A percentile compares a stretch with the other conserved stretches of the same genome.
phyloP scores from a whole-genome alignment of 495 filamentous ascomycete genomes.

The Lasiosphaeria ovina region DNA sequence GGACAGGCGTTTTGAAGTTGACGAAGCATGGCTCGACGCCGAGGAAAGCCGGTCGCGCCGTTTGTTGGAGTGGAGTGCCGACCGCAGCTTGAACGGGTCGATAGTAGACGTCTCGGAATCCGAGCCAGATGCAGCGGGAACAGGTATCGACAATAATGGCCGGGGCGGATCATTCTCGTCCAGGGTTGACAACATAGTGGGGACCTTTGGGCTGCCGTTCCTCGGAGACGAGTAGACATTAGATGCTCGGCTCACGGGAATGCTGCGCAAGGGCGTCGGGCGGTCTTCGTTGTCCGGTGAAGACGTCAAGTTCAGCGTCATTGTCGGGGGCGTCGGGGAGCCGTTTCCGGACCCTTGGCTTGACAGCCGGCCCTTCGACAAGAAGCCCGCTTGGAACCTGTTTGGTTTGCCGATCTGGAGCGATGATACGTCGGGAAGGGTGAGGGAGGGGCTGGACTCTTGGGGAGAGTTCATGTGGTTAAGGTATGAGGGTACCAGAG shows the following conservation, averaged over 20 bases:
- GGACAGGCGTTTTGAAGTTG: conserved; percentile 36
- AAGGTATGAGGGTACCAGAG: conserved; percentile 40
- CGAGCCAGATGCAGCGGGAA: conserved; percentile 30
- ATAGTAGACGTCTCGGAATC: conserved; percentile 46
- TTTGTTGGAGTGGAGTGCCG: conserved; percentile 46
- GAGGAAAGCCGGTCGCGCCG: conserved; percentile 40
- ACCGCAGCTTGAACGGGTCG: conserved; percentile 45
- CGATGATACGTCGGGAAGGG: conserved; percentile 43
- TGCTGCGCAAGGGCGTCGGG: conserved; percentile 48
- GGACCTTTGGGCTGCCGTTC: conserved; percentile 27
- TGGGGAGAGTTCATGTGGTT: conserved; percentile 42
- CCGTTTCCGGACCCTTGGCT: conserved; percentile 54
- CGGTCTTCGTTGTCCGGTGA: conserved; percentile 66
- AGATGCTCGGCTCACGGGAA: conserved; percentile 40
- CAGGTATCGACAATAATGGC: conserved; percentile 11
- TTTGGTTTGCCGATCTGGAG: conserved; percentile 58
- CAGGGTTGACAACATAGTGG: conserved; percentile 21
- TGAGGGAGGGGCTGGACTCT: conserved; percentile 59
- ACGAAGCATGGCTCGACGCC: conserved; percentile 20
- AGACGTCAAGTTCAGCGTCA: conserved; percentile 60
- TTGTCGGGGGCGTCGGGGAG: conserved; percentile 64
- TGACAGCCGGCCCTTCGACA: conserved; percentile 43
- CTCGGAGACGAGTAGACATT: conserved; percentile 42
- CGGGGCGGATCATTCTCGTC: conserved; percentile 42
- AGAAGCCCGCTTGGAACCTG: conserved; percentile 87